These are phyloP conservation scores for Moricandia arvensis DNA, from an alignment of 345 rosid genomes.

Conservation along the genomic window DNA sequence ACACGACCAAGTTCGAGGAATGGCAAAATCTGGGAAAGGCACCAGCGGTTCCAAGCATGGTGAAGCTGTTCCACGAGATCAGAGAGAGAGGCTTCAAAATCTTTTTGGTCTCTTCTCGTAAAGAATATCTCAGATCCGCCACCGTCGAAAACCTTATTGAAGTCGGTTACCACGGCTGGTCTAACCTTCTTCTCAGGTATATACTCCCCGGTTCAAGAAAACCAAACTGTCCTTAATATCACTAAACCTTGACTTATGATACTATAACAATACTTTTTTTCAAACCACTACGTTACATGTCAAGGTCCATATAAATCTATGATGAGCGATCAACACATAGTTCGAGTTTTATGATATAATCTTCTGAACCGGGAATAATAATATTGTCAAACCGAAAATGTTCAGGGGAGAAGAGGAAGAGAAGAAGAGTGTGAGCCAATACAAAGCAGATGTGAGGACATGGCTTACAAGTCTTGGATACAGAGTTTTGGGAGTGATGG, in stretches of 20 bases:
- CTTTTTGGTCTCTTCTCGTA: conserved; percentile 73
- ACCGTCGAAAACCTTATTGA: conserved; percentile 77
- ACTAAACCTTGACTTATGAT: not conserved
- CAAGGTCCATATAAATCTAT: not conserved
- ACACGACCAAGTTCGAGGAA: conserved; percentile 53
- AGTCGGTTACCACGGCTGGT: conserved; percentile 84
- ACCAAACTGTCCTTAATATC: not conserved
- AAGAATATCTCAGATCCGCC: conserved; percentile 65
- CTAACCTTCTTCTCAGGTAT: conserved; percentile 64
- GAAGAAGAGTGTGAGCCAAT: conserved; percentile 51
- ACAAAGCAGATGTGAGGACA: conserved; percentile 58
- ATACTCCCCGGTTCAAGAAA: not conserved
- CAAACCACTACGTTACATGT: not conserved
- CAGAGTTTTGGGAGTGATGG: conserved; percentile 74
- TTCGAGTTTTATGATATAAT: conserved; percentile 5
- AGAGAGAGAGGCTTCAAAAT: conserved; percentile 68
- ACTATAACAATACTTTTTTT: not conserved
- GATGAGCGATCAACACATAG: not conserved
- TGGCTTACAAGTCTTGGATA: conserved; percentile 56
- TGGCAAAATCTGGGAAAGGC: conserved; percentile 74
- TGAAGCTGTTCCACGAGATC: conserved; percentile 57
- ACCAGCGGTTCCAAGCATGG: conserved; percentile 57
- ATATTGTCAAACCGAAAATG: not conserved
- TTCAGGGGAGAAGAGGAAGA: conserved; percentile 61
- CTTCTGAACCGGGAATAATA: not conserved